Conservation (phyloP, 305 asterid genomes). For the Andrographis paniculata region DNA sequence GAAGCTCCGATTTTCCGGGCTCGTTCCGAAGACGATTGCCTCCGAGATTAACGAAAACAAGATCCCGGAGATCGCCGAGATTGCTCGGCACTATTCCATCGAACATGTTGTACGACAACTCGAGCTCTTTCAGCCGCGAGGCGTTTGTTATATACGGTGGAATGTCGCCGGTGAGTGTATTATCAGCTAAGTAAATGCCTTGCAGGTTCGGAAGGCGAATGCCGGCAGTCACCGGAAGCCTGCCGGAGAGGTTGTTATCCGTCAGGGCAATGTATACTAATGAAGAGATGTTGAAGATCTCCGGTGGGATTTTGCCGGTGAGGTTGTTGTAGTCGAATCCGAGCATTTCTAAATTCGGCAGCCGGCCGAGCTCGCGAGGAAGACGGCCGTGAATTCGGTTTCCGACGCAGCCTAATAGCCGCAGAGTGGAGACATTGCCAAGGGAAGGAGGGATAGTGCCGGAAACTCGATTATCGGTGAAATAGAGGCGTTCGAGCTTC, state of each 20-base stretch:
- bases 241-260: conserved; percentile 23
- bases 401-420: not conserved
- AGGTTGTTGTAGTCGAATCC: conserved; percentile 27
- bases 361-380: conserved; percentile 14
- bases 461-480: not conserved
- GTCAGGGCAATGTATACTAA: conserved; percentile 26
- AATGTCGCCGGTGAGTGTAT: conserved; percentile 24
- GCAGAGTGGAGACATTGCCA: not conserved
- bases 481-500: not conserved
- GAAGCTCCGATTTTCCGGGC: too few relatives aligned
- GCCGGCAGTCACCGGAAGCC: conserved; percentile 22
- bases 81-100: conserved; percentile 24
- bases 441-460: not conserved
- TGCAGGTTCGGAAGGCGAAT: conserved; percentile 27
- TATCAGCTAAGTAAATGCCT: conserved; percentile 26
- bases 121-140: conserved; percentile 23
- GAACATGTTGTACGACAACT: conserved; percentile 27
- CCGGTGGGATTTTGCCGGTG: conserved; percentile 29
- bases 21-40: too few relatives aligned
- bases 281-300: conserved; percentile 31
- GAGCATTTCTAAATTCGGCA: conserved; percentile 21
- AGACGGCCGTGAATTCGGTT: not conserved
- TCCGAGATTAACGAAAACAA: too few relatives aligned
- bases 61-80: conserved; percentile 28
- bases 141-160: conserved; percentile 28